Evolutionary conservation across 345 rosid species (phyloP).

Genomic region (Litchi chinensis): DNA sequence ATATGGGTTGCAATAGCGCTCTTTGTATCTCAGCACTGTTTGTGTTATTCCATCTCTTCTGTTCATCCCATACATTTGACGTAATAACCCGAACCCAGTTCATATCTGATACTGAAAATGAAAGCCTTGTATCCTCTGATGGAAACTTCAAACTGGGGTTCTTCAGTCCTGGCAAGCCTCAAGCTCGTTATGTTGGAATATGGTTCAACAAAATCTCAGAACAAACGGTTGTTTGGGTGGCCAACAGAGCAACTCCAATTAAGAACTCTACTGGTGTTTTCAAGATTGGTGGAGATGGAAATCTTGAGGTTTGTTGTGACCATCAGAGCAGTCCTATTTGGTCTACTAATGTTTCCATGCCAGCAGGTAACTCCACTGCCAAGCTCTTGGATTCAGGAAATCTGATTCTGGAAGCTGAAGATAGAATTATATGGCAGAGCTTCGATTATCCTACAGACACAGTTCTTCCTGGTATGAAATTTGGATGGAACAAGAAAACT

Average conservation of each 20-base stretch:
- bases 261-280: slow-evolving; percentile 46
- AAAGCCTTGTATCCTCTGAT: slow-evolving; percentile 5
- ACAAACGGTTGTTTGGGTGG: slow-evolving; percentile 75
- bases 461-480: slow-evolving; percentile 45
- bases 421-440: slow-evolving; percentile 58
- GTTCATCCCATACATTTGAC: no score
- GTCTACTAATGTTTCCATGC: slow-evolving; percentile 47
- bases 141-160: slow-evolving; percentile 51
- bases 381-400: slow-evolving; percentile 63
- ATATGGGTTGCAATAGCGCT: no score
- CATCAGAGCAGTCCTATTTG: slow-evolving; percentile 38
- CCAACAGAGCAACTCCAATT: slow-evolving; percentile 64
- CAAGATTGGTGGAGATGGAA: slow-evolving; percentile 40
- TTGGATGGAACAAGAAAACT: slow-evolving; percentile 22
- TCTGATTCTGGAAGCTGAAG: slow-evolving; percentile 47
- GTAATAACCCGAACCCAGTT: no score
- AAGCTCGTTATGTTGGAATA: slow-evolving; percentile 60
- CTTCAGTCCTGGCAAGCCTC: slow-evolving; percentile 54
- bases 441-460: slow-evolving; percentile 71
- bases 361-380: background rate
- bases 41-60: no score
- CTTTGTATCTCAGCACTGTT: no score
- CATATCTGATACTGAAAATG: no score
- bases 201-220: slow-evolving; percentile 59
- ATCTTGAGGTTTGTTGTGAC: slow-evolving; percentile 32